A percentile compares a stretch with the other conserved stretches of the same genome.
Conservation (phyloP, 2,329 filamentous ascomycete genomes). For the Talaromyces sp. region DNA sequence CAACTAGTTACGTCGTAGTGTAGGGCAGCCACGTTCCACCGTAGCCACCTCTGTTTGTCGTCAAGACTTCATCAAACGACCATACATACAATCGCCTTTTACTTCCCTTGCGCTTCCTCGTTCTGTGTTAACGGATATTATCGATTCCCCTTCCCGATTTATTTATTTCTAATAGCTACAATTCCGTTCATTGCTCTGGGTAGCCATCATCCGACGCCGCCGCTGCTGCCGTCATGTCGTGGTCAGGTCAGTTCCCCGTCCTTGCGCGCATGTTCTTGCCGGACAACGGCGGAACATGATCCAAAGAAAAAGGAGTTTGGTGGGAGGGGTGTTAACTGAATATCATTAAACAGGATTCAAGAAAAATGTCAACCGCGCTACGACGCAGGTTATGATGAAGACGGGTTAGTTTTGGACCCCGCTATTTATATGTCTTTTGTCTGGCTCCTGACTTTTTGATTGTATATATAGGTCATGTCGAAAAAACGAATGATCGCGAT, state of each 20-base stretch:
- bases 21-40: too few species aligned
- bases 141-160: too few species aligned
- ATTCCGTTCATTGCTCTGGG: background rate
- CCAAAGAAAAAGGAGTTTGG: background rate
- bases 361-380: constrained; percentile 97
- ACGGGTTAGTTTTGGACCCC: constrained; percentile 58
- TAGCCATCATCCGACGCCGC: background rate
- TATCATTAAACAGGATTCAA: constrained; percentile 61
- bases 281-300: background rate
- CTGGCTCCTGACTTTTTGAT: background rate
- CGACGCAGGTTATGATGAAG: constrained; percentile 99
- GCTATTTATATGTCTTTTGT: background rate
- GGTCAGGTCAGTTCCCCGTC: constrained; percentile 54
- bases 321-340: background rate
- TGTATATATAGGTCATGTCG: constrained; percentile 66
- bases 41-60: too few species aligned
- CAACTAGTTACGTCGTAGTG: too few species aligned
- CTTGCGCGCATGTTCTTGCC: background rate
- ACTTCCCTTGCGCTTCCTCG: too few species aligned
- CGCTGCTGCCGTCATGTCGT: constrained; percentile 53
- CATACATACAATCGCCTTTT: too few species aligned
- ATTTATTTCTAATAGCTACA: background rate
- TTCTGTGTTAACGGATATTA: too few species aligned
- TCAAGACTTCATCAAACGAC: too few species aligned
- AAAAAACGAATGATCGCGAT: constrained; percentile 96